These are phyloP conservation scores for Rosa rugosa DNA, from an alignment of 306 rosid species.

Conservation along the genomic window DNA sequence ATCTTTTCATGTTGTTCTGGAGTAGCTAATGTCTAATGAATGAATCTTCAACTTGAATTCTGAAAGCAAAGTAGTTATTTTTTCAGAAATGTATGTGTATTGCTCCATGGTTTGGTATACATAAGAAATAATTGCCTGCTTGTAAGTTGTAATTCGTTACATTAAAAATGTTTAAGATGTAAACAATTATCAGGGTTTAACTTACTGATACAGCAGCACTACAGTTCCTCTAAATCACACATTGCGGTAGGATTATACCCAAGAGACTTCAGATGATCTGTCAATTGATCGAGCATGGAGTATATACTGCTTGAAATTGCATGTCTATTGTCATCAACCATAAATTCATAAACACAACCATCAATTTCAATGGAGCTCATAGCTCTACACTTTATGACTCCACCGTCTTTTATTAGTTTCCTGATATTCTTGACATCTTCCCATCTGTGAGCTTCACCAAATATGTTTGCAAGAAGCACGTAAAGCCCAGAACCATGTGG, in stretches of 20 bases:
- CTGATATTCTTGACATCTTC: conserved; percentile 63
- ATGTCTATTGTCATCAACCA: conserved; percentile 56
- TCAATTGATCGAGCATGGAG: conserved; percentile 51
- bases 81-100: neutral
- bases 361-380: conserved; percentile 60
- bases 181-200: neutral
- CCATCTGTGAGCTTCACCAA: conserved; percentile 71
- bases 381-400: conserved; percentile 59
- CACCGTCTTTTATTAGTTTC: conserved; percentile 51
- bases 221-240: conserved; percentile 30
- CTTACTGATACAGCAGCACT: conserved; percentile 11
- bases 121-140: neutral
- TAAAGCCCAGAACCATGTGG: conserved; percentile 52
- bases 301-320: conserved; percentile 35
- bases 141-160: conserved; percentile 1
- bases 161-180: no score
- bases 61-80: neutral
- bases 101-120: neutral
- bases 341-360: conserved; percentile 42
- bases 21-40: neutral
- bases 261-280: conserved; percentile 48
- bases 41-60: neutral
- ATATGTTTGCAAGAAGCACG: conserved; percentile 71
- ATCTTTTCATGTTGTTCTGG: neutral
- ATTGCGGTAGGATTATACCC: conserved; percentile 17